A percentile compares a stretch with the other conserved stretches of the same genome.
phyloP scores from a whole-genome alignment of 1,284 basidiomycete genomes.

The Sphagnurus paluster region DNA sequence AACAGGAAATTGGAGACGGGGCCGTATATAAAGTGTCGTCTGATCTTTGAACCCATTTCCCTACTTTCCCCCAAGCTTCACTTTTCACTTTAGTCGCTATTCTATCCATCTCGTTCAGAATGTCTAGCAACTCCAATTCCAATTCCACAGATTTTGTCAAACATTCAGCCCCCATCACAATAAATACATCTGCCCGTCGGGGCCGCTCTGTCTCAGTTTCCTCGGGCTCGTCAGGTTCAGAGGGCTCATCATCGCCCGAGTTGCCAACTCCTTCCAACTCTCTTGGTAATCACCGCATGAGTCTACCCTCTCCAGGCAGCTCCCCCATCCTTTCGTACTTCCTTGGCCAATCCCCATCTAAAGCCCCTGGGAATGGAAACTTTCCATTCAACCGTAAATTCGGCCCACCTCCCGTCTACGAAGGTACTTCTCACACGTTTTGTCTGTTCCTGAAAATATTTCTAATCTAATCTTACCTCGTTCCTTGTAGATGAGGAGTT shows the following conservation, averaged over 20 bases:
- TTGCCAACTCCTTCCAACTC: conserved; percentile 44
- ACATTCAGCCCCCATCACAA: conserved; percentile 70
- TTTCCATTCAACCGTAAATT: conserved; percentile 64
- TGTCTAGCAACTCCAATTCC: conserved; percentile 35
- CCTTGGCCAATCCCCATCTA: conserved; percentile 60
- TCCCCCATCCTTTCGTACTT: conserved; percentile 74
- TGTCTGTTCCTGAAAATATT: not conserved
- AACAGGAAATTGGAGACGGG: conserved; percentile 14
- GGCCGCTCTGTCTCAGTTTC: conserved; percentile 57
- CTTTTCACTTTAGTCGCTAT: conserved; percentile 14
- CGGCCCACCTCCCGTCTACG: conserved; percentile 53
- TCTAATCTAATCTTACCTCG: not conserved
- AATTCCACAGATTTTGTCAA: conserved; percentile 29
- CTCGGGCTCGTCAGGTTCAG: conserved; percentile 52
- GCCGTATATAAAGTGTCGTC: conserved; percentile 19
- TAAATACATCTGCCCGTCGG: conserved; percentile 39
- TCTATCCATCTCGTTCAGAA: conserved; percentile 19
- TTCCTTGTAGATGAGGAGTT: conserved; percentile 35
- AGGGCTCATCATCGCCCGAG: conserved; percentile 51
- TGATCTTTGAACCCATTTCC: conserved; percentile 14
- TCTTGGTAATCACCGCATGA: conserved; percentile 38
- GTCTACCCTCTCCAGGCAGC: conserved; percentile 52
- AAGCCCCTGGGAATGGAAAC: conserved; percentile 39
- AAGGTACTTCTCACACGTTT: conserved; percentile 45
- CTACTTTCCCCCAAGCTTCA: conserved; percentile 17